A percentile compares a stretch with the other conserved stretches of the same genome.
These are phyloP conservation scores for Paraglomus brasilianum DNA, from an alignment of 192 early-diverging fungal genomes.

Conservation along the genomic window DNA sequence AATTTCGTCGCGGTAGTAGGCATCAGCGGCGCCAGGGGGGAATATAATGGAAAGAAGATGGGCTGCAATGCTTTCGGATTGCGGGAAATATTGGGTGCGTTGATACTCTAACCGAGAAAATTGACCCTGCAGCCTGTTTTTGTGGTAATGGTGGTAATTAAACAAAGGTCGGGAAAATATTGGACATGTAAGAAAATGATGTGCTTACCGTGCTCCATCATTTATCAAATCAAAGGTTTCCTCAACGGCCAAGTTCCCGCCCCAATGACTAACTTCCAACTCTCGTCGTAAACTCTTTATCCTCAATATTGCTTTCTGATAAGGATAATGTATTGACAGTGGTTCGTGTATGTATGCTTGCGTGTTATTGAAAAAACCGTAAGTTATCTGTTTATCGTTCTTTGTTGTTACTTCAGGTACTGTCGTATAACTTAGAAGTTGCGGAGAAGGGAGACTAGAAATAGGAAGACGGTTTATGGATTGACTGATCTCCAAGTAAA, in stretches of 20 bases:
- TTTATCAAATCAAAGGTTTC: constrained; percentile 80
- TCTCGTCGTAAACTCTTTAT: constrained; percentile 62
- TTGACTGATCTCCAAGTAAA: not conserved
- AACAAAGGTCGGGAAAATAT: not conserved
- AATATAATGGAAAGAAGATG: constrained; percentile 43
- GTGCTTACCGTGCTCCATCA: constrained; percentile 73
- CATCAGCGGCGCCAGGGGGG: constrained; percentile 67
- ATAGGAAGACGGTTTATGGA: not conserved
- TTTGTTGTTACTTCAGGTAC: constrained; percentile 38
- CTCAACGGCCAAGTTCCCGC: constrained; percentile 73
- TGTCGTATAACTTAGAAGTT: constrained; percentile 43
- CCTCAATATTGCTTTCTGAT: constrained; percentile 56
- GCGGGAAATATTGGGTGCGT: constrained; percentile 41
- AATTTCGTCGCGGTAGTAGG: constrained; percentile 88
- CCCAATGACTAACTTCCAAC: constrained; percentile 85
- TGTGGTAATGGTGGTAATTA: not conserved
- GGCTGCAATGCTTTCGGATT: constrained; percentile 53
- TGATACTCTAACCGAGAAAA: constrained; percentile 74
- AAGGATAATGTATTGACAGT: constrained; percentile 66
- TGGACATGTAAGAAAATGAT: constrained; percentile 12
- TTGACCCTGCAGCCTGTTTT: constrained; percentile 52
- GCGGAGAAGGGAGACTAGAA: constrained; percentile 37
- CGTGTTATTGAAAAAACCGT: constrained; percentile 69
- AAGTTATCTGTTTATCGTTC: constrained; percentile 60
- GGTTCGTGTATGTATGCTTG: constrained; percentile 37